phyloP scores from a whole-genome alignment of 78 protist species.

The Isochrysis galbana region DNA sequence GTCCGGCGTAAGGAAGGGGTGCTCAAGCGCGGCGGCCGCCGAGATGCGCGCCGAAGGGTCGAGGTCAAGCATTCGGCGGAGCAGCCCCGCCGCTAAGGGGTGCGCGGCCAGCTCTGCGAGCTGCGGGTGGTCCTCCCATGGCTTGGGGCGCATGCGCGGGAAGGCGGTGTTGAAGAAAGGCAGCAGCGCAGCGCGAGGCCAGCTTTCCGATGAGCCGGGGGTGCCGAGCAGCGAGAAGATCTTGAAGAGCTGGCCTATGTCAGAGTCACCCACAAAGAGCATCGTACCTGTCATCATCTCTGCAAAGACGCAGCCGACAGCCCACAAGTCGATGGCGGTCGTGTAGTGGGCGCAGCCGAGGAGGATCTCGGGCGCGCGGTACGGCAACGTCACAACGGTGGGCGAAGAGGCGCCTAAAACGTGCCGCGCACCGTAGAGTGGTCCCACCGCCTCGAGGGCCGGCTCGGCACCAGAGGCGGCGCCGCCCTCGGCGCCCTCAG shows the following conservation, averaged over 20 bases:
- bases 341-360: constrained; percentile 30
- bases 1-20: neutral
- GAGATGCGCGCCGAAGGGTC: neutral
- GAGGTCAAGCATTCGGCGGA: neutral
- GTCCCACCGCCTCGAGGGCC: too few relatives aligned
- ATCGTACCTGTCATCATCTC: constrained; percentile 10
- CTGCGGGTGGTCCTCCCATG: neutral
- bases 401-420: neutral
- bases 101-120: neutral
- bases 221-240: constrained; percentile 52
- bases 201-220: neutral
- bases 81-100: neutral
- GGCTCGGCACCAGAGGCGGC: neutral
- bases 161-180: neutral
- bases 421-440: neutral
- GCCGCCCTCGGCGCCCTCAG: neutral
- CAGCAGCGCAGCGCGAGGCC: neutral
- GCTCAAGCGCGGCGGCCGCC: neutral
- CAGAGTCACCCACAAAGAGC: constrained; percentile 39
- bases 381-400: constrained; percentile 35
- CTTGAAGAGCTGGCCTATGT: constrained; percentile 28
- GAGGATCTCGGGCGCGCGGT: constrained; percentile 45
- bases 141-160: neutral
- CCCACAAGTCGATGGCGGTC: constrained; percentile 53
- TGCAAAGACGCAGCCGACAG: constrained; percentile 56